A percentile compares a stretch with the other conserved stretches of the same genome.
These are phyloP conservation scores for Aureobasidium melanogenum DNA, from an alignment of 2,329 filamentous ascomycete genomes.

Conservation along the genomic window DNA sequence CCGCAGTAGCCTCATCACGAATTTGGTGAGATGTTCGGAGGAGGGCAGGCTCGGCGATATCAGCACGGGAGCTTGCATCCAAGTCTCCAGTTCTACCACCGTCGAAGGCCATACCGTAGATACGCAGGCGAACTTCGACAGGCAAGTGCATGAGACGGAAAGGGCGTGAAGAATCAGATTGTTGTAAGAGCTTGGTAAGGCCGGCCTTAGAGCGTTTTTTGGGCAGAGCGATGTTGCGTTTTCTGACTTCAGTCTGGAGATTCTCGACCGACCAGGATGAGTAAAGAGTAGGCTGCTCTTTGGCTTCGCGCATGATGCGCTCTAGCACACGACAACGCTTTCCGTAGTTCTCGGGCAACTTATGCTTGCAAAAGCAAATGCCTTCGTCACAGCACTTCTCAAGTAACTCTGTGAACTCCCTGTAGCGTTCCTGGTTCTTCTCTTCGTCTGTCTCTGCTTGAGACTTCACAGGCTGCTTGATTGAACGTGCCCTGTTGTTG, in stretches of 20 bases:
- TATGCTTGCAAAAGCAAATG: background rate
- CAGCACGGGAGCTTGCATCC: too few species aligned
- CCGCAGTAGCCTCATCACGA: background rate
- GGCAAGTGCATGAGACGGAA: background rate
- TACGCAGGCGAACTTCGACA: background rate
- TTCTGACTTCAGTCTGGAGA: background rate
- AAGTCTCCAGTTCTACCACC: background rate
- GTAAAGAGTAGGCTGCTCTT: background rate
- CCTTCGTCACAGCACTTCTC: background rate
- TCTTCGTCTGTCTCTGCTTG: too few species aligned
- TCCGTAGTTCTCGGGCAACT: background rate
- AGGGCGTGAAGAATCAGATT: background rate
- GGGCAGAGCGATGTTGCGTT: background rate
- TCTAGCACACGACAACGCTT: background rate
- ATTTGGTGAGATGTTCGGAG: background rate
- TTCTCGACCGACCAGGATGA: background rate
- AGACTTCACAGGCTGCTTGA: too few species aligned
- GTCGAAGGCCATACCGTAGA: background rate
- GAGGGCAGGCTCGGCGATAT: background rate
- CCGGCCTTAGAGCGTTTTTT: background rate
- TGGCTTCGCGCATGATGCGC: background rate
- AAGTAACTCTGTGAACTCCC: background rate
- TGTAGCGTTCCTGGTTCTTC: background rate
- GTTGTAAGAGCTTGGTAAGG: background rate
- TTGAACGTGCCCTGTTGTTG: too few species aligned